A percentile compares a stretch with the other conserved stretches of the same genome.
Evolutionary conservation across 2,329 filamentous ascomycete species (phyloP).

Genomic region (Mycosphaerelloides madeirae): DNA sequence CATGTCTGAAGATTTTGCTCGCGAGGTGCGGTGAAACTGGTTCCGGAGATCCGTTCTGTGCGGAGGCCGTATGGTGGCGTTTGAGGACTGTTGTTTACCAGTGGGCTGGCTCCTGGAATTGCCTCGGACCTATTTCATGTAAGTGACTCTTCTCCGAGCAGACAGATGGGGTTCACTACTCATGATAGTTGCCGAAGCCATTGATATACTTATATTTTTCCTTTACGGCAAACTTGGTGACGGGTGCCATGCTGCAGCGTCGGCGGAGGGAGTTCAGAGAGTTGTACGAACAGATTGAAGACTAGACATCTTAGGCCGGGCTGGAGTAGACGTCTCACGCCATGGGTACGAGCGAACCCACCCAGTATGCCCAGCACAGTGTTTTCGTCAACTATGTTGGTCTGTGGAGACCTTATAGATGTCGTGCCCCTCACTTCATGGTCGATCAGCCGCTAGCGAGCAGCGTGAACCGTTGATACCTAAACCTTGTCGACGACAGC

Average conservation of each 20-base stretch:
- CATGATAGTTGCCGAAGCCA: slow-evolving; percentile 71
- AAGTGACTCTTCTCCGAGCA: background rate
- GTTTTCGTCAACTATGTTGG: too few species aligned
- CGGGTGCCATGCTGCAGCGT: slow-evolving; percentile 36
- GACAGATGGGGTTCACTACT: slow-evolving; percentile 39
- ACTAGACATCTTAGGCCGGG: too few species aligned
- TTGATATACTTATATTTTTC: slow-evolving; percentile 71
- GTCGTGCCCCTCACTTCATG: too few species aligned
- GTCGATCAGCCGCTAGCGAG: too few species aligned
- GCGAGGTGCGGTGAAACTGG: slow-evolving; percentile 53
- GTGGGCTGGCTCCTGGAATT: slow-evolving; percentile 64
- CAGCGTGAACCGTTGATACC: too few species aligned
- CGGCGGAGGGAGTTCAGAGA: too few species aligned
- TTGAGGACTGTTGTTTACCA: slow-evolving; percentile 74
- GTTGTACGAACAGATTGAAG: too few species aligned
- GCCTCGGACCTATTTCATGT: slow-evolving; percentile 54
- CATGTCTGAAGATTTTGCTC: slow-evolving; percentile 53
- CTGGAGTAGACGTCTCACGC: too few species aligned
- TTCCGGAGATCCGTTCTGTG: slow-evolving; percentile 61
- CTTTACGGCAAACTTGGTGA: slow-evolving; percentile 55
- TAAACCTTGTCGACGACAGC: too few species aligned
- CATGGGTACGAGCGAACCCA: too few species aligned
- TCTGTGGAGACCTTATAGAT: too few species aligned
- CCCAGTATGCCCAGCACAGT: too few species aligned
- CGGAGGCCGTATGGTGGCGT: slow-evolving; percentile 73